A percentile compares a stretch with the other conserved stretches of the same genome.
phyloP scores from a whole-genome alignment of 2,329 filamentous ascomycete genomes.

The Penicillium sp. region DNA sequence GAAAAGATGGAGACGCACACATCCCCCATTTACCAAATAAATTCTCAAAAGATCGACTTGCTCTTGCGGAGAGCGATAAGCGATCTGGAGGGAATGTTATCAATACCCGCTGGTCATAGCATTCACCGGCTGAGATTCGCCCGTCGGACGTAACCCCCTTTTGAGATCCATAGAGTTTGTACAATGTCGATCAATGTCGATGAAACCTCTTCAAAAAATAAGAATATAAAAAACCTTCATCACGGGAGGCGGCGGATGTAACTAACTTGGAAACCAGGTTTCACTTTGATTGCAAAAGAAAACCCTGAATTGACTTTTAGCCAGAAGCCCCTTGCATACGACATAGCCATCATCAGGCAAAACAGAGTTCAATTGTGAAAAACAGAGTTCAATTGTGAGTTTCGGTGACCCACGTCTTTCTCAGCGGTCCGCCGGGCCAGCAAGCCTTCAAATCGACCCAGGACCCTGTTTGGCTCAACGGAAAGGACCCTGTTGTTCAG shows the following conservation, averaged over 20 bases:
- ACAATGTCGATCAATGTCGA: not conserved
- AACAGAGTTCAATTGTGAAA: not conserved
- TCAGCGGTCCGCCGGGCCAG: slow-evolving; percentile 7
- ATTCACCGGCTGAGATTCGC: slow-evolving; percentile 2
- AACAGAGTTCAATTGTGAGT: slow-evolving; percentile 7
- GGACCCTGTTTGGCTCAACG: not conserved
- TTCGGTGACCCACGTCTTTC: slow-evolving; percentile 8
- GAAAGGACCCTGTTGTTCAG: not conserved
- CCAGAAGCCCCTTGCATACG: not conserved
- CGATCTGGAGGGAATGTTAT: slow-evolving; percentile 9
- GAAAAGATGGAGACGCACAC: not conserved
- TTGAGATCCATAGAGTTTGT: not conserved
- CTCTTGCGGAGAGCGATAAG: slow-evolving; percentile 8
- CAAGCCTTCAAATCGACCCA: not conserved
- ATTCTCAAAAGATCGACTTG: not conserved
- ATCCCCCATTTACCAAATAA: not conserved
- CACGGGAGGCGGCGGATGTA: not conserved
- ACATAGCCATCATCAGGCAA: too few species aligned
- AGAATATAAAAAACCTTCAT: not conserved
- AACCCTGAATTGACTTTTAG: not conserved
- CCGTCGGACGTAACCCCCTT: not conserved
- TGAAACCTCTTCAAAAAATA: not conserved
- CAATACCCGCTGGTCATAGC: slow-evolving; percentile 8
- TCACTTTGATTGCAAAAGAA: not conserved
- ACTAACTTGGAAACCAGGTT: not conserved